Percentiles rank a stretch among this genome's conserved stretches.
Conservation (phyloP, 2,329 filamentous ascomycete genomes). For the Sclerotinia subarctica region DNA sequence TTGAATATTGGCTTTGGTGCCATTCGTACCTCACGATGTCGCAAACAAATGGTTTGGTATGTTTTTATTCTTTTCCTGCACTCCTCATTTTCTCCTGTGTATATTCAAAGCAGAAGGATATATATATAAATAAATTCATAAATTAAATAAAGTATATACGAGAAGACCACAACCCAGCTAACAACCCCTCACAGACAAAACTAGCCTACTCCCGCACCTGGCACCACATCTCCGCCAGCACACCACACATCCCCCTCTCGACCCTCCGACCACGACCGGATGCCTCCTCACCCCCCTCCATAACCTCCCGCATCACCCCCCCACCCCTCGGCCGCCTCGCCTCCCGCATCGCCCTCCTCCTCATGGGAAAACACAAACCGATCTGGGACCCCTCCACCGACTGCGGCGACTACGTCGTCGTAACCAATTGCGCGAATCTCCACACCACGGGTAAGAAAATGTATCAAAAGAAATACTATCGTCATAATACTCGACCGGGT, state of each 20-base stretch:
- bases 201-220: constrained; percentile 95
- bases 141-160: background rate
- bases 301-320: constrained; percentile 50
- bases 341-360: constrained; percentile 76
- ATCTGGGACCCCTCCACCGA: constrained; percentile 97
- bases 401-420: constrained; percentile 98
- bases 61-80: constrained; percentile 28
- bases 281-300: constrained; percentile 38
- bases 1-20: constrained; percentile 28
- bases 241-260: constrained; percentile 57
- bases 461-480: constrained; percentile 92
- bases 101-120: constrained; percentile 20
- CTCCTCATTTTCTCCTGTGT: constrained; percentile 3
- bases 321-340: constrained; percentile 89
- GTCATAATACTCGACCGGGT: constrained; percentile 87
- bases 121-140: background rate
- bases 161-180: background rate
- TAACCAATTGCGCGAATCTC: constrained; percentile 81
- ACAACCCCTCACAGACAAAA: constrained; percentile 62
- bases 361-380: constrained; percentile 99
- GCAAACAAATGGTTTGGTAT: constrained; percentile 73
- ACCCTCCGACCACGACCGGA: constrained; percentile 46
- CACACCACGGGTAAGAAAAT: constrained; percentile 89
- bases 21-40: constrained; percentile 56
- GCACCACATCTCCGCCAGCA: constrained; percentile 78